phyloP scores from a whole-genome alignment of 2,329 filamentous ascomycete species.

The Fusarium neocosmosporiellum region DNA sequence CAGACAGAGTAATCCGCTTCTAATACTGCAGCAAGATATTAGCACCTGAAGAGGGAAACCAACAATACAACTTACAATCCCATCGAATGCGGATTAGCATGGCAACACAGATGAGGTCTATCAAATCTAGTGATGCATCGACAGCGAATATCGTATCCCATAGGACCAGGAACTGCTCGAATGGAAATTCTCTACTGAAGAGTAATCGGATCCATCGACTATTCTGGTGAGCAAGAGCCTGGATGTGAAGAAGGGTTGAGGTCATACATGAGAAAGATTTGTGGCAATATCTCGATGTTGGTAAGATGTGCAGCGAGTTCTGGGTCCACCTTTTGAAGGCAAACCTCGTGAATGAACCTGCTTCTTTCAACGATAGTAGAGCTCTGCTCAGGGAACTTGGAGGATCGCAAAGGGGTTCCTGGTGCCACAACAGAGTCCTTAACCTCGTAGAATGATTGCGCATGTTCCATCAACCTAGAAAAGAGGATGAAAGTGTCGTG shows the following conservation, averaged over 20 bases:
- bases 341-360: slow-evolving; percentile 85
- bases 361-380: slow-evolving; percentile 83
- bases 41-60: slow-evolving; percentile 25
- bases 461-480: slow-evolving; percentile 86
- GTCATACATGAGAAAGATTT: slow-evolving; percentile 91
- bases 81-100: slow-evolving; percentile 95
- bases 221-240: slow-evolving; percentile 1
- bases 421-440: slow-evolving; percentile 29
- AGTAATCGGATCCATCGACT: slow-evolving; percentile 94
- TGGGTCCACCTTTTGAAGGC: slow-evolving; percentile 82
- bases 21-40: slow-evolving; percentile 67
- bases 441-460: slow-evolving; percentile 88
- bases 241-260: too few species aligned
- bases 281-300: slow-evolving; percentile 89
- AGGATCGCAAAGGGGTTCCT: slow-evolving; percentile 26
- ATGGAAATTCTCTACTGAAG: slow-evolving; percentile 93
- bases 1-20: slow-evolving; percentile 89
- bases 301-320: slow-evolving; percentile 84
- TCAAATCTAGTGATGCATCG: slow-evolving; percentile 80
- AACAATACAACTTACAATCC: slow-evolving; percentile 71
- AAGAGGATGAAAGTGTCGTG: slow-evolving; percentile 93
- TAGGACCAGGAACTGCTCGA: slow-evolving; percentile 82
- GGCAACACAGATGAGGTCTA: slow-evolving; percentile 91
- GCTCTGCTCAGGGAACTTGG: slow-evolving; percentile 50
- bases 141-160: slow-evolving; percentile 95